Conservation (phyloP, 1,284 basidiomycete genomes). For the Melampsora larici-populina region DNA sequence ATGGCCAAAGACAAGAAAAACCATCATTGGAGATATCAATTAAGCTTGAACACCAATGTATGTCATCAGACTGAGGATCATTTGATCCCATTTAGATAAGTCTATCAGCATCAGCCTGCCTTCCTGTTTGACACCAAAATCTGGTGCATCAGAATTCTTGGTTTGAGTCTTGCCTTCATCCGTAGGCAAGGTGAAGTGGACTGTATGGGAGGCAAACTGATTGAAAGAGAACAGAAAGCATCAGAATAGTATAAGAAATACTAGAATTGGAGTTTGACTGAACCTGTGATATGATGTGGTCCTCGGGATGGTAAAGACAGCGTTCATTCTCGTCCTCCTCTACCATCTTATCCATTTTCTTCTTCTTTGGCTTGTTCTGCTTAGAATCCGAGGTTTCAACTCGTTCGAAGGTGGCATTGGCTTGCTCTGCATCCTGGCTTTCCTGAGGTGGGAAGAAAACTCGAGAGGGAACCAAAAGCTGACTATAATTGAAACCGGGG, state of each 20-base stretch:
- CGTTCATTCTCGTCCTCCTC: constrained; percentile 14
- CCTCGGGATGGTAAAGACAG: constrained; percentile 40
- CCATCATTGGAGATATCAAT: neutral
- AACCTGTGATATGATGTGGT: constrained; percentile 43
- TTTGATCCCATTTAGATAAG: constrained; percentile 40
- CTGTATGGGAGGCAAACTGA: constrained; percentile 42
- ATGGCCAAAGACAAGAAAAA: no score
- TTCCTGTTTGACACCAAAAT: constrained; percentile 29
- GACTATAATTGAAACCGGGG: constrained; percentile 29
- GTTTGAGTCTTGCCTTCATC: neutral
- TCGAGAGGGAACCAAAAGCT: constrained; percentile 27
- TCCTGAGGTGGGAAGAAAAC: constrained; percentile 17
- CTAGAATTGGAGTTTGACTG: neutral
- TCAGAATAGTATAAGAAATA: neutral
- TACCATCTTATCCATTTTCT: constrained; percentile 2
- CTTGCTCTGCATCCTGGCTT: constrained; percentile 13
- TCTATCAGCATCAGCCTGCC: constrained; percentile 42
- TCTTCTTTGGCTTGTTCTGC: constrained; percentile 14
- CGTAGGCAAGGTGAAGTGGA: constrained; percentile 31
- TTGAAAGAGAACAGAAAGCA: neutral
- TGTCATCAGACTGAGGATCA: constrained; percentile 19
- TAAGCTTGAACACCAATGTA: constrained; percentile 23
- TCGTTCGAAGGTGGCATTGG: constrained; percentile 21
- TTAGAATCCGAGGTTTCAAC: neutral
- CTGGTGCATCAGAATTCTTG: constrained; percentile 6